phyloP scores from a whole-genome alignment of 306 rosid species.

The Acacia acuminata region DNA sequence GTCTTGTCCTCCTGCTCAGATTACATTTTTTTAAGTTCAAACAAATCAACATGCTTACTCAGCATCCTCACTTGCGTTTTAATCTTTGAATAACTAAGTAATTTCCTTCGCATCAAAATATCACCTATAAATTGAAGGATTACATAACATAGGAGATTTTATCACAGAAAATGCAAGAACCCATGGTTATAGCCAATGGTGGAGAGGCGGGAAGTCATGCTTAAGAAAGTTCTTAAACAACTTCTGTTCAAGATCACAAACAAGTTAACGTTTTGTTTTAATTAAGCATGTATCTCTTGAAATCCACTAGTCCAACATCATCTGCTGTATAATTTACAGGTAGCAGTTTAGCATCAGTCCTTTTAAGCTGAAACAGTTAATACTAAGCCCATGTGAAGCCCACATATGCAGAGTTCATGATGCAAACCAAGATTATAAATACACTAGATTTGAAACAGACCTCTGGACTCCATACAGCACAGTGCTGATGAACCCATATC shows the following conservation, averaged over 20 bases:
- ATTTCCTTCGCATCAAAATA: background rate
- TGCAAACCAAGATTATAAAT: conserved; percentile 39
- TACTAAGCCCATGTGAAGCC: conserved; percentile 12
- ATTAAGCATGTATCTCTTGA: background rate
- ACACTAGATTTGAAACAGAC: conserved; percentile 60
- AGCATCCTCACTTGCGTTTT: background rate
- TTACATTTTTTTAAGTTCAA: background rate
- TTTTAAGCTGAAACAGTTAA: conserved; percentile 1
- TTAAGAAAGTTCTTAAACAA: background rate
- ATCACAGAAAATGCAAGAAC: background rate
- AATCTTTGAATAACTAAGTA: background rate
- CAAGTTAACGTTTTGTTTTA: background rate
- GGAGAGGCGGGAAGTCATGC: background rate
- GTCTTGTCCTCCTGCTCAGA: background rate
- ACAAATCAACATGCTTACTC: background rate
- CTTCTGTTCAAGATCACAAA: background rate
- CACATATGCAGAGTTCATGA: conserved; percentile 28
- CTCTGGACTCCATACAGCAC: conserved; percentile 99
- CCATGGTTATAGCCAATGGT: background rate
- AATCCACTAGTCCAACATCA: background rate
- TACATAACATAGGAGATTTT: background rate
- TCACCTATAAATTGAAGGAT: background rate
- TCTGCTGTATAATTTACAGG: conserved; percentile 17
- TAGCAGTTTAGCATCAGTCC: conserved; percentile 12
- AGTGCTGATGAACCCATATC: conserved; percentile 97